A percentile compares a stretch with the other conserved stretches of the same genome.
Conservation (phyloP, 768 basidiomycete species). For the Psilocybe azurescens region DNA sequence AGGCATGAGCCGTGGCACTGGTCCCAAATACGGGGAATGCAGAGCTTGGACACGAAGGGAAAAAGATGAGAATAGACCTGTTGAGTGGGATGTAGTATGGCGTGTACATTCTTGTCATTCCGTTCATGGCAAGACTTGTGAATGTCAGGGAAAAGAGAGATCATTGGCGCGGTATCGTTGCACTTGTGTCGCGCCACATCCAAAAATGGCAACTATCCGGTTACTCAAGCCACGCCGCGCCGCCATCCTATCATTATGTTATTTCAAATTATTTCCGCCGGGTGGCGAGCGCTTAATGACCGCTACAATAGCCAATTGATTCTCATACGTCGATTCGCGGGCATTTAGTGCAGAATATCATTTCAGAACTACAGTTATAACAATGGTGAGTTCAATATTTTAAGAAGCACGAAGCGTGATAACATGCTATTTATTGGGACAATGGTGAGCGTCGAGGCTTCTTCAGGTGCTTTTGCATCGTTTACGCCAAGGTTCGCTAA, state of each 20-base stretch:
- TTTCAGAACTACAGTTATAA: too few species aligned
- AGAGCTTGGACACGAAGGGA: constrained; percentile 26
- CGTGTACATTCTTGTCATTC: constrained; percentile 2
- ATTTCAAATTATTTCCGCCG: neutral
- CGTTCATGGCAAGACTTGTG: neutral
- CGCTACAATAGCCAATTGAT: too few species aligned
- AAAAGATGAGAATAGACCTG: constrained; percentile 37
- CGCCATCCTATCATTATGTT: neutral
- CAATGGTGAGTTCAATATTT: too few species aligned
- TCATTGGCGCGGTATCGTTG: too few species aligned
- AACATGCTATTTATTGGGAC: neutral
- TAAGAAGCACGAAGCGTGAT: neutral
- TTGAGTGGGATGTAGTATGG: constrained; percentile 38
- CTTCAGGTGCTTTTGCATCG: neutral
- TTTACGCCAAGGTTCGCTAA: constrained; percentile 2
- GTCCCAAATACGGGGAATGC: neutral
- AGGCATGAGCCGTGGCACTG: too few species aligned
- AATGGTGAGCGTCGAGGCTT: neutral
- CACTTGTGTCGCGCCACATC: too few species aligned
- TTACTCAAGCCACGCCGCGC: neutral
- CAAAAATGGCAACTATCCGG: neutral
- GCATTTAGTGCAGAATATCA: too few species aligned
- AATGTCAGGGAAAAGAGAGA: neutral
- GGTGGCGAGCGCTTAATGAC: neutral
- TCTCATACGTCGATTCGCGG: too few species aligned